phyloP scores from a whole-genome alignment of 75 land plant species.

The Ceratopteris richardii region DNA sequence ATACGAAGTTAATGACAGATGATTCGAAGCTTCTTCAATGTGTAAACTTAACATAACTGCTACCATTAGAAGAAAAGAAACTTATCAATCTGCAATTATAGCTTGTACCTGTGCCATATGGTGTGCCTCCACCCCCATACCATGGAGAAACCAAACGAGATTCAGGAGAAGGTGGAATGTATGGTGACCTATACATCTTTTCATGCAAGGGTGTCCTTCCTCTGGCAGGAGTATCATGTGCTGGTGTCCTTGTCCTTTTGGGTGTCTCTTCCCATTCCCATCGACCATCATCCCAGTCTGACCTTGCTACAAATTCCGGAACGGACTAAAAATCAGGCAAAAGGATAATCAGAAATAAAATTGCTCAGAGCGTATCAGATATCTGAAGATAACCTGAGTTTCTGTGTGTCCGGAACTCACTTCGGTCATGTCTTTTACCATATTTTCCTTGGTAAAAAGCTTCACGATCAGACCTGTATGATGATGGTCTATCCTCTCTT shows the following conservation, averaged over 20 bases:
- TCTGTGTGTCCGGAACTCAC: neutral
- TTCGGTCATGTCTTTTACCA: no score
- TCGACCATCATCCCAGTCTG: conserved; percentile 81
- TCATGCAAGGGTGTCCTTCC: conserved; percentile 20
- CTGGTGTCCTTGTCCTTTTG: conserved; percentile 23
- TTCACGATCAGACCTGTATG: neutral
- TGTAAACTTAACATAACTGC: no score
- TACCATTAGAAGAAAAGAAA: conserved; percentile 8
- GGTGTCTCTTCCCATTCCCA: conserved; percentile 72
- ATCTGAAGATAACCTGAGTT: neutral
- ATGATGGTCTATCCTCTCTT: neutral
- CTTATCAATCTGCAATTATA: conserved; percentile 3
- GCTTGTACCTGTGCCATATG: conserved; percentile 36
- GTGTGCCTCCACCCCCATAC: conserved; percentile 71
- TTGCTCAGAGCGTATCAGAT: neutral
- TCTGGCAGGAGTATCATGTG: conserved; percentile 15
- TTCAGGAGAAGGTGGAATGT: conserved; percentile 65
- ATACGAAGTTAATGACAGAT: neutral
- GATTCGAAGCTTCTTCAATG: neutral
- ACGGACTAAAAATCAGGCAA: neutral
- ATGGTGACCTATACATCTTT: conserved; percentile 24
- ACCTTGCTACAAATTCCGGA: conserved; percentile 33
- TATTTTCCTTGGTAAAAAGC: neutral
- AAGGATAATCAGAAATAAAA: neutral
- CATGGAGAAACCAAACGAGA: conserved; percentile 83